Evolutionary conservation across 1,139 yeast genomes (phyloP).

Genomic region (Protomyces inouyei): DNA sequence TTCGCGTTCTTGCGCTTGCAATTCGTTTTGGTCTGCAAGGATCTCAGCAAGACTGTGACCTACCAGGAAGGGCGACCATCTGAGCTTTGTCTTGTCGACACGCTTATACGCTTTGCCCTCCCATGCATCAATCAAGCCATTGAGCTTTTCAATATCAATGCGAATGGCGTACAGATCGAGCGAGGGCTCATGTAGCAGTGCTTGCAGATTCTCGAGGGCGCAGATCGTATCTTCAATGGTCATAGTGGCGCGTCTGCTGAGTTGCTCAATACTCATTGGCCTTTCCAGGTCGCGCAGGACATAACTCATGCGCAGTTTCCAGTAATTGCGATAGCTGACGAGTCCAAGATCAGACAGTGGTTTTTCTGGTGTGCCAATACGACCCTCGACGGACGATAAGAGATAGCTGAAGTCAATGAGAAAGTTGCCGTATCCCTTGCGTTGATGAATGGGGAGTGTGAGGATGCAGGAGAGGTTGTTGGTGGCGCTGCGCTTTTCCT

Average conservation of each 20-base stretch:
- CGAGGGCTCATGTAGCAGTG: conserved; percentile 49
- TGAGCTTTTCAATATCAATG: conserved; percentile 49
- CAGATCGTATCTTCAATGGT: conserved; percentile 72
- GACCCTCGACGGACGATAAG: conserved; percentile 65
- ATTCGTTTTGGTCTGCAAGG: conserved; percentile 14
- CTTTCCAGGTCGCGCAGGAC: conserved; percentile 43
- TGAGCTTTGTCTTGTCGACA: conserved; percentile 50
- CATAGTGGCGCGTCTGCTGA: conserved; percentile 77
- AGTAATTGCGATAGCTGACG: conserved; percentile 77
- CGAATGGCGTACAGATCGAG: conserved; percentile 52
- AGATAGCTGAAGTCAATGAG: conserved; percentile 86
- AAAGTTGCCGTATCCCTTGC: conserved; percentile 84
- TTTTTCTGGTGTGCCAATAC: conserved; percentile 89
- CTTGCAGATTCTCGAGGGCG: conserved; percentile 72
- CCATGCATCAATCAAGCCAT: conserved; percentile 51
- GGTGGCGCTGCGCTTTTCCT: conserved; percentile 46
- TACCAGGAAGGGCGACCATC: conserved; percentile 48
- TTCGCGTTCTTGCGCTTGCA: not conserved
- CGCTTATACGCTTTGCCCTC: conserved; percentile 51
- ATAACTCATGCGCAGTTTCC: conserved; percentile 66
- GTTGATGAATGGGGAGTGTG: conserved; percentile 80
- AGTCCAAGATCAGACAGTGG: conserved; percentile 86
- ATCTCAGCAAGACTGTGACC: conserved; percentile 22
- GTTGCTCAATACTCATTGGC: conserved; percentile 51
- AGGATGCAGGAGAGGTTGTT: conserved; percentile 87